These are phyloP conservation scores for Isabelozyma rhagii DNA, from an alignment of 805 yeast species.

Conservation along the genomic window DNA sequence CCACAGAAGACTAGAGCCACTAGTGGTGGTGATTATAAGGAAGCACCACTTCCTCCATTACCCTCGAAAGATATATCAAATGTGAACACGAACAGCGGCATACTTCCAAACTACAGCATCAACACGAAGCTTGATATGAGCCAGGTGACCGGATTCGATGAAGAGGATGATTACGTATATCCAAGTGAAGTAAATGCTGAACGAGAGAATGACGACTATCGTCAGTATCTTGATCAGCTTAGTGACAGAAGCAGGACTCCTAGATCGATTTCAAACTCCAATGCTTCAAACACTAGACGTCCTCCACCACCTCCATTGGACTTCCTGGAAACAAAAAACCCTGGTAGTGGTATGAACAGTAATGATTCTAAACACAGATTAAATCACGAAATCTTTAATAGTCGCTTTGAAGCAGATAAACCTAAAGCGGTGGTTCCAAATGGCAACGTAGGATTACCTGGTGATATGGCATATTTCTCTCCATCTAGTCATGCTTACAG, in stretches of 20 bases:
- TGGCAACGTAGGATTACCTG: background rate
- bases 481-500: constrained; percentile 5
- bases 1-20: constrained; percentile 16
- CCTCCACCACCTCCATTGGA: constrained; percentile 6
- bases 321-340: background rate
- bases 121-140: constrained; percentile 5
- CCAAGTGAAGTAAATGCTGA: constrained; percentile 8
- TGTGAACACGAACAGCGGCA: background rate
- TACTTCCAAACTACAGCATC: background rate
- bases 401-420: background rate
- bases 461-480: background rate
- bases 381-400: background rate
- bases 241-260: background rate
- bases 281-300: constrained; percentile 1
- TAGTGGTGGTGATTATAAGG: constrained; percentile 14
- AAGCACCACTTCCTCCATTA: constrained; percentile 21
- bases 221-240: constrained; percentile 11
- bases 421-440: background rate
- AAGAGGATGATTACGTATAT: constrained; percentile 5
- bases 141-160: constrained; percentile 2
- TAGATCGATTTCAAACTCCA: background rate
- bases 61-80: constrained; percentile 9
- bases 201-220: constrained; percentile 14
- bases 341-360: background rate
- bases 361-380: background rate